Evolutionary conservation across 768 basidiomycete genomes (phyloP), one percentile per base, ranked within the genome.

Genomic region (Suillus spraguei): DNA sequence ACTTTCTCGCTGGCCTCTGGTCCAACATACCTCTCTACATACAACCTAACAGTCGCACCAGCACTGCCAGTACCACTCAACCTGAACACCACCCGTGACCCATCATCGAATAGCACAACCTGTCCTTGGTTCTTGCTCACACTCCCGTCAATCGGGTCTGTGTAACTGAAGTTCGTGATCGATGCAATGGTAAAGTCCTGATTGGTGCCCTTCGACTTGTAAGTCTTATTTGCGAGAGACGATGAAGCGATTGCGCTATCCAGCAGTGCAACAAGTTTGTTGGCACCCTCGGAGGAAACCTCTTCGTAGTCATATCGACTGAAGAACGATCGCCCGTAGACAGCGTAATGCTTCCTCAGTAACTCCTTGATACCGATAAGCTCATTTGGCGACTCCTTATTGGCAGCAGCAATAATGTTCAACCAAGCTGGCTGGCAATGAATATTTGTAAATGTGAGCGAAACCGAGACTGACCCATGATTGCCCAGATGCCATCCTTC

Each of bases 281-380:
- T 86, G 52, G 97, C 97, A 38, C 92, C 94, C 42, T 91, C 92
- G 0, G 95, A 94, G 2, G 93, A 84, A 53, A 97, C 94, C 75
- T 99, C 97, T 75, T 99, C 97, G 80, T 99, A 99, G 79, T 99
- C 97, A 78, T 99, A 99, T 65, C 96, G 91, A 69, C 92, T 96
- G 85, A 99, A 99, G 88, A 97, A 99, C 55, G 90, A 95, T 64
- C 97, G 94, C 50, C 97, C 97, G 77, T 99, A 99, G 70, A 84
- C 88, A 65, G 85, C 82, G 79, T 98, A 99, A 82, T 96, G 95
- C 71, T 85, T 85, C 68, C 87, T 82, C 24, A 97, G 85, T 65
- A 99, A 79, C 72, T 98, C 95, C 65, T 95, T 96, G 79, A 99
- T 97, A 13, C 93, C 92, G 59, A 91, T 80, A 33, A 93, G 80